Base-by-base conservation (phyloP, 257 asterid genomes). In the Solanum dulcamara region DNA sequence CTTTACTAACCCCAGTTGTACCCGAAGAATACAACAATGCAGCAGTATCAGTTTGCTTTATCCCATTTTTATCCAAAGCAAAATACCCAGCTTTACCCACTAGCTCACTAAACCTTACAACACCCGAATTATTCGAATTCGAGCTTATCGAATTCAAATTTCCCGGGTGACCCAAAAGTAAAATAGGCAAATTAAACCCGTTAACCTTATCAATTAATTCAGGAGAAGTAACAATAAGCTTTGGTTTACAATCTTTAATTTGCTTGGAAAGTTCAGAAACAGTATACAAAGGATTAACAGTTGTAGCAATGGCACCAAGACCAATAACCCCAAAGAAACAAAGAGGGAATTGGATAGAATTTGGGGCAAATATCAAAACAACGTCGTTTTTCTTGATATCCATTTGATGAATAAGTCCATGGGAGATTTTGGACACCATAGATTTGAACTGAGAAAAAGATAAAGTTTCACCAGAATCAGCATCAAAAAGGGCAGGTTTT, bases 1-100 rank as follows among this genome's bases (percentile, higher is more conserved):
- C 99, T 88, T 97, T 97, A 88, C 98, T 97, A 1, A 81, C 64
- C 40, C 98, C 99, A 2, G 99, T 97, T 6, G 98, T 97, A 35
- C 99, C 99, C 7, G 99, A 97, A 12, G 99, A 97, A 84, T 97
- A 95, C 87, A 97, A 75, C 90, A 97, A 79, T 0, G 92, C 98
- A 68, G 97, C 98, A 0, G 93, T 92, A 64, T 97, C 99, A 14
- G 87, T 81, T 42, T 91, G 96, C 67, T 88, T 94, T 67, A 92
- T 87, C 57, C 70, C 85, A 38, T 14, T 26, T 35, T 14, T 11
- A 80, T 91, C 90, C 28, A 90, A 88, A 87, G 89, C 67, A 72
- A 90, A 80, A 6, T 86, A 86, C n/a, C 97, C 97, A 2, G 89
- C 86, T 9, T 85, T 90, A n/a, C 87, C 87, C 2, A 93, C 87